Evolutionary conservation across 768 basidiomycete species (phyloP), one percentile per base, ranked within the genome.

Genomic region (Pleurotus eryngii): DNA sequence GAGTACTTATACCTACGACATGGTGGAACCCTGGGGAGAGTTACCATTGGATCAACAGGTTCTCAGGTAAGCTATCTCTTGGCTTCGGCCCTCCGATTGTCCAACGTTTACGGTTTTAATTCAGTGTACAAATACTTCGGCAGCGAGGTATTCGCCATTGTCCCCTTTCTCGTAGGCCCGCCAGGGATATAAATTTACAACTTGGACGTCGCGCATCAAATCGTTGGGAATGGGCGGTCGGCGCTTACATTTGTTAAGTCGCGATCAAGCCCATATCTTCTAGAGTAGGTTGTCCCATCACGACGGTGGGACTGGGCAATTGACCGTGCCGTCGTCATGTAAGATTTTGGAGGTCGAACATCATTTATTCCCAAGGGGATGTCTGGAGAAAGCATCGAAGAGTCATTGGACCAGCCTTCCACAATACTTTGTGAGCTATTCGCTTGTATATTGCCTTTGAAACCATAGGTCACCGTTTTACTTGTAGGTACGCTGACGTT

Each of bases 181-280:
- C 68, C 77, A 0, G 63, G 63, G 0, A 64, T 81, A 20, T 78
- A 74, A 59, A 78, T 77, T 2, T 70, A 74, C 14, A 81, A 79
- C 56, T 57, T 82, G 20, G 77, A 81, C 42, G 74, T 81, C 5
- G 74, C 71, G 9, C 72, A 78, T 8, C 81, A 81, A 64, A 70
- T 80, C 20, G 63, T 68, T 7, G 65, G 61, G 1, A 78, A 77
- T 5, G 74, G 73, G 2, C 70, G 72, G 7, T 30, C 30, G 6
- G 30, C 30, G 30, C 30, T 30, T 7, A 30, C 30, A 30, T 30
- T 30, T 30, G 30, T 30, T 7, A 30, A 30, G 30, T 30, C 30
- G 30, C 75, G 72, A 49, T 69, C 69, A 0, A 71, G 63, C 49
- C 80, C 76, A 43, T 51, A 71, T 42, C 81, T 81, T 58, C 74